Base-by-base conservation (phyloP, 2,329 filamentous ascomycete genomes). In the Pseudocercospora fuligena region DNA sequence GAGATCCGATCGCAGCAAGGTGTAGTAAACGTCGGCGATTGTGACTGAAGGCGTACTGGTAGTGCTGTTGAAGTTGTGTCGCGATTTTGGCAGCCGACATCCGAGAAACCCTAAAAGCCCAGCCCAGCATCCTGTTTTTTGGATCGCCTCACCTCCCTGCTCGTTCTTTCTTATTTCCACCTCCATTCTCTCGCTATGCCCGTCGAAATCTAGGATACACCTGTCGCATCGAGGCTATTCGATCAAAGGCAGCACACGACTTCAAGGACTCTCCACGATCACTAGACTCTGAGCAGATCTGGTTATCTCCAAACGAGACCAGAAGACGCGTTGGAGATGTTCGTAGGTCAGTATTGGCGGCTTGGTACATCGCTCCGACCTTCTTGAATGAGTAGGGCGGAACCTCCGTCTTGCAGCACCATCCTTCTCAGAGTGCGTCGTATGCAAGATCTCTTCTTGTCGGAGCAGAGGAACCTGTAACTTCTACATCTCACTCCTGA, bases 401-500 rank as follows among this genome's bases (percentile, higher is more conserved):
- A 25, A 25, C 25, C 25, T 54, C 23, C 51, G 12, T 31, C 25
- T 27, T 31, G 51, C 51, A 31, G 14, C 51, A 27, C 25, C 23
- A 56, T 31, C 25, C 16, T 56, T 27, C 27, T 27, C 23, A 56
- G 51, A n/a, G 8, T 56, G 25, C 51, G 16, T 14, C 12, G 16
- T 33, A 29, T 53, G 40, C 56, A 60, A 60, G 46, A 64, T 64
- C 56, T 57, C 12, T 27, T 49, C 40, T 51, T 51, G 27, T 63
- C 67, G 67, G 64, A 65, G 62, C 51, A 63, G 57, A 62, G 67
- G 64, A 69, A 66, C 60, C 51, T 43, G 29, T 27, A 25, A 16
- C 51, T 31, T 31, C 51, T 54, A 54, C 51, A 54, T 31, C 25
- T 27, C 29, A 49, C 36, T 43, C 27, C 19, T 19, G 43, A 67